These are phyloP conservation scores for Ophiostoma ips DNA, from an alignment of 2,329 filamentous ascomycete genomes.

Conservation along the genomic window DNA sequence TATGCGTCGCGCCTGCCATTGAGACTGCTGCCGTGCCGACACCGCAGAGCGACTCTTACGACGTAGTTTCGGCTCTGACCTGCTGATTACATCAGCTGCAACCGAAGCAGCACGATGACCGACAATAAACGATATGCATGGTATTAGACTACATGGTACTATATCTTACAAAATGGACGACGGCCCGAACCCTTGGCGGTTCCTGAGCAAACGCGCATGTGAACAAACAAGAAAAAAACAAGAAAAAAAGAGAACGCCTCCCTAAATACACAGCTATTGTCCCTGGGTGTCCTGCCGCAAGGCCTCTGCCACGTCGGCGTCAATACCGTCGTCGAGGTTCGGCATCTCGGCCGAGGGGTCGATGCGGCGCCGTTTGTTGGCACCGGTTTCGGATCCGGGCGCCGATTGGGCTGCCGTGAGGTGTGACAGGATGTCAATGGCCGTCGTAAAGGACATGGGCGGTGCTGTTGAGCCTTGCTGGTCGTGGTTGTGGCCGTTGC, in stretches of 20 bases:
- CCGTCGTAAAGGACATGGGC: neutral
- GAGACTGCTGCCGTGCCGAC: neutral
- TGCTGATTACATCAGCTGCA: too few species aligned
- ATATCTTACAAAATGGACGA: too few species aligned
- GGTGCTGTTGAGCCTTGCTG: neutral
- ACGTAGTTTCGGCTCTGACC: too few species aligned
- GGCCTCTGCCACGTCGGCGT: constrained; percentile 43
- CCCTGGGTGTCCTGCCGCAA: constrained; percentile 21
- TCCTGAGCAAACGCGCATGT: too few species aligned
- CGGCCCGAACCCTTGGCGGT: too few species aligned
- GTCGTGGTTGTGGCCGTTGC: neutral
- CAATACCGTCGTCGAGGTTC: constrained; percentile 41
- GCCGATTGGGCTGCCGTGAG: constrained; percentile 15
- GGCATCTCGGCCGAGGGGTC: constrained; percentile 36
- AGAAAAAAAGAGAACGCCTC: neutral
- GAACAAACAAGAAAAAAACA: neutral
- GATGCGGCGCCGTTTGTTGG: constrained; percentile 42
- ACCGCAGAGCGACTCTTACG: too few species aligned
- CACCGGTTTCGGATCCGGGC: constrained; percentile 34
- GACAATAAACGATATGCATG: too few species aligned
- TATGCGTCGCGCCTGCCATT: neutral
- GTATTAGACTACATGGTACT: too few species aligned
- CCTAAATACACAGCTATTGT: neutral
- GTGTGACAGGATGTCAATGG: neutral
- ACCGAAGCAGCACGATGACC: neutral